These are phyloP conservation scores for Pyricularia pennisetigena DNA, from an alignment of 2,329 filamentous ascomycete species.

Conservation along the genomic window DNA sequence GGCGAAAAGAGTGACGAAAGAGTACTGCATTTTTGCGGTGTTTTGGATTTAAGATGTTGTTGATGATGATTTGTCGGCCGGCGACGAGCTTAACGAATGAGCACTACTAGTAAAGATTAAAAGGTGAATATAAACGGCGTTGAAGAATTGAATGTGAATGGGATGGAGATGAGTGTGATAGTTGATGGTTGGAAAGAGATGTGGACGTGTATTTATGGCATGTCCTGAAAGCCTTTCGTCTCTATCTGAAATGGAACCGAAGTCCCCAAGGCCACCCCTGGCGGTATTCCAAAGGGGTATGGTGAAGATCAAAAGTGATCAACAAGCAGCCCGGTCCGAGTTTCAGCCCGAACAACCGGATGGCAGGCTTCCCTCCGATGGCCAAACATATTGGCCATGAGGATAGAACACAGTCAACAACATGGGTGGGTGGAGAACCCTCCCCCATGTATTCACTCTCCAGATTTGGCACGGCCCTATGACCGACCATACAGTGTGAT, in stretches of 20 bases:
- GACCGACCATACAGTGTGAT: neutral
- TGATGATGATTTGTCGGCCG: slow-evolving; percentile 31
- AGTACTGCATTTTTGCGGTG: slow-evolving; percentile 42
- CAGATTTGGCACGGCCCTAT: neutral
- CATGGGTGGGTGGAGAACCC: neutral
- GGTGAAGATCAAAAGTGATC: slow-evolving; percentile 7
- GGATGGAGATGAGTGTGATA: slow-evolving; percentile 5
- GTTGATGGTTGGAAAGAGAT: neutral
- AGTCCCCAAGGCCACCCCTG: neutral
- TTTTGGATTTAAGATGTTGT: slow-evolving; percentile 9
- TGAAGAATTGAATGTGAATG: slow-evolving; percentile 9
- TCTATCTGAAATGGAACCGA: neutral
- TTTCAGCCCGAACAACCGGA: slow-evolving; percentile 9
- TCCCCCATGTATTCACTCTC: neutral
- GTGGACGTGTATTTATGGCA: slow-evolving; percentile 10
- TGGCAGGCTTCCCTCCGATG: neutral
- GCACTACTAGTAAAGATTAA: slow-evolving; percentile 13
- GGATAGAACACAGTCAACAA: neutral
- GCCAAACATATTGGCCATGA: neutral
- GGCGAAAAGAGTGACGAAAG: slow-evolving; percentile 33
- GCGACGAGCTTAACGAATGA: slow-evolving; percentile 32
- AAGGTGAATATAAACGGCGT: slow-evolving; percentile 12
- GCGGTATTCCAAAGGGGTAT: slow-evolving; percentile 2
- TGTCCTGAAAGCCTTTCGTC: neutral
- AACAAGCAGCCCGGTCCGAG: neutral